These are phyloP conservation scores for Lachancea nothofagi DNA, from an alignment of 805 yeast genomes.

Conservation along the genomic window DNA sequence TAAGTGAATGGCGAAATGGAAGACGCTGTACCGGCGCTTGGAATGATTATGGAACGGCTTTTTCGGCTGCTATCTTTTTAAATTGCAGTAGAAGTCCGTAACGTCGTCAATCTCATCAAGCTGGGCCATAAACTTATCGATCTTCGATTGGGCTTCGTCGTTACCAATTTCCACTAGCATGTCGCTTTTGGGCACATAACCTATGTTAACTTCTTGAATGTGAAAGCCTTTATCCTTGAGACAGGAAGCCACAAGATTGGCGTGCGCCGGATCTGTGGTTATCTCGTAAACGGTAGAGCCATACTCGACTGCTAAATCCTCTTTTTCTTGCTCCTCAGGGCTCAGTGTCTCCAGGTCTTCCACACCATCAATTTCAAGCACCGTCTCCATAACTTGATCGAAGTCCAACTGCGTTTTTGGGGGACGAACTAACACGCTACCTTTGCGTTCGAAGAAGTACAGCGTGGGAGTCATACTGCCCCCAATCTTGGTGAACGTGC, in stretches of 20 bases:
- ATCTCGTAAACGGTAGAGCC: slow-evolving; percentile 38
- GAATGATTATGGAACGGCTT: too few species aligned
- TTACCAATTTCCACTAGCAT: slow-evolving; percentile 48
- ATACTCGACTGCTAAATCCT: slow-evolving; percentile 16
- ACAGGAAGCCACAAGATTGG: slow-evolving; percentile 54
- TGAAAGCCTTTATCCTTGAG: slow-evolving; percentile 47
- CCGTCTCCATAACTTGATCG: slow-evolving; percentile 68
- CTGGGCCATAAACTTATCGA: slow-evolving; percentile 51
- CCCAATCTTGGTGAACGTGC: slow-evolving; percentile 64
- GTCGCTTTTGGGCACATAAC: slow-evolving; percentile 60
- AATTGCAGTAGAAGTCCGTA: slow-evolving; percentile 70
- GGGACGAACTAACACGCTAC: slow-evolving; percentile 54
- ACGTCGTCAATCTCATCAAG: slow-evolving; percentile 84
- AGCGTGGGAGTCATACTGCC: slow-evolving; percentile 71
- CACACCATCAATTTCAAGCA: slow-evolving; percentile 66
- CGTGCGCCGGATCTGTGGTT: slow-evolving; percentile 57
- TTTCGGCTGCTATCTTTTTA: slow-evolving; percentile 32
- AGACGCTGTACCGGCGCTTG: too few species aligned
- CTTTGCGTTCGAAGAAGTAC: slow-evolving; percentile 73
- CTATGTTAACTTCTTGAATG: slow-evolving; percentile 66
- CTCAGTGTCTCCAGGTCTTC: slow-evolving; percentile 63
- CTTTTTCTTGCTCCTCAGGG: slow-evolving; percentile 27
- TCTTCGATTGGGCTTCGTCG: slow-evolving; percentile 46
- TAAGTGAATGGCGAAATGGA: too few species aligned
- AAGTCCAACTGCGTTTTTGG: slow-evolving; percentile 36